Evolutionary conservation across 495 filamentous ascomycete species (phyloP), one percentile per base, ranked within the genome.

Genomic region (Rhizodiscina lignyota): DNA sequence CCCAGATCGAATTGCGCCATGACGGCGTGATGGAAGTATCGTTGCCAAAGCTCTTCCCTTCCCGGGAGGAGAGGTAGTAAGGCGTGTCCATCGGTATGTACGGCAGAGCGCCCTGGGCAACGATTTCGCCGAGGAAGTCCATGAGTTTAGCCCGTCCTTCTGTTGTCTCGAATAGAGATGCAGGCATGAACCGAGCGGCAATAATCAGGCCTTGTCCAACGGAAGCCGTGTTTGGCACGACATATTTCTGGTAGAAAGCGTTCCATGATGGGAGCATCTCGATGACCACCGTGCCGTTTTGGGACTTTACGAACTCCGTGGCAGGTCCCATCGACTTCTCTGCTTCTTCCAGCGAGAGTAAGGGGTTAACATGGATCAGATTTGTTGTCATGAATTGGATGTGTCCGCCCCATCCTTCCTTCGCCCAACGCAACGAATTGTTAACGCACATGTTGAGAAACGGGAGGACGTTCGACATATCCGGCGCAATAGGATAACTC

Each of bases 401-500:
- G 17, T 30, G 27, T 4, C 27, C 27, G 5, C 27, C 27, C 27
- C 27, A 30, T 2, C 27, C 27, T 30, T 30, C 27, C 13, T n/a
- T 13, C 17, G 27, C 13, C 27, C 27, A 30, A 16, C 27, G 27
- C 2, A 30, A 5, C 13, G 27, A 30, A n/a, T 30, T 16, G 5
- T 30, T 5, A 13, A 30, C 27, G 17, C 13, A 16, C n/a, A 30
- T n/a, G 27, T n/a, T 2, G 27, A 30, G 27, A 5, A 30, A 30
- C 2, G 27, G 27, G 27, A 30, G 27, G 17, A 30, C 5, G 11
- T 34, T 20, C 11, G 24, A 8, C 8, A 41, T 48, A 45, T 30
- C 26, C 2, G 47, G 39, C 4, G 47, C 50, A n/a, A 44, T 34
- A 28, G 58, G 30, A 13, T 67, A 48, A 21, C 52, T 64, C 17